Base-by-base conservation (phyloP, 768 basidiomycete genomes). In the Cyclocybe cylindracea region DNA sequence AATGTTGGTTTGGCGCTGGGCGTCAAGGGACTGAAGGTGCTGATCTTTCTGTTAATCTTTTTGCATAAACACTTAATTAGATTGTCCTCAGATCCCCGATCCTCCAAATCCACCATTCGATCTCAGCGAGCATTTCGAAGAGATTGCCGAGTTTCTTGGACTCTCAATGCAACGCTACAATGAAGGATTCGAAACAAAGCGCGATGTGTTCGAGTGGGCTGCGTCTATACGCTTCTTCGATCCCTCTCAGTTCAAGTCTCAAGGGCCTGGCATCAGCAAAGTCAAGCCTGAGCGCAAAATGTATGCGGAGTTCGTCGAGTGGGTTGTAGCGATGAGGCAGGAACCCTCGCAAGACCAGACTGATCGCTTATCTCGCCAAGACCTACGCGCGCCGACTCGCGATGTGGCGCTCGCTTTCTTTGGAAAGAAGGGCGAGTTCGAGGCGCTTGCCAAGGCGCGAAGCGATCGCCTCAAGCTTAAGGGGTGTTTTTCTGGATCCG, bases 131-230 rank as follows among this genome's bases (percentile, higher is more conserved):
- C 78, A 78, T 11, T 76, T 83, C 46, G 66, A 72, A 32, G 67
- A 73, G 1, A 81, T 89, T 36, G 59, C 81, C 14, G 55, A 66
- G 6, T 90, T 87, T 59, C 71, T 87, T 58, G 84, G 78, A 4
- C 73, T 87, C 19, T 78, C 81, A 0, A 72, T 78, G 70, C 73
- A 76, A 5, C 59, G 63, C 16, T 86, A 81, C 75, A 55, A 61
- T 35, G 61, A 63, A 33, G 86, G 86, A 0, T 90, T 90, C 55
- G 47, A 65, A 10, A 82, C 82, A 0, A 75, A 79, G 47, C 67
- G 64, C 2, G 78, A 81, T 11, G 65, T 78, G 4, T 88, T 88
- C 59, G 62, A 78, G 46, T 90, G 89, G 79, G 75, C 79, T 1
- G 68, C 71, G 2, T 69, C 75, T 4, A 81, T 79, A 8, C 74